Evolutionary conservation across 768 basidiomycete species (phyloP).

Genomic region (Termitomyces sp.): DNA sequence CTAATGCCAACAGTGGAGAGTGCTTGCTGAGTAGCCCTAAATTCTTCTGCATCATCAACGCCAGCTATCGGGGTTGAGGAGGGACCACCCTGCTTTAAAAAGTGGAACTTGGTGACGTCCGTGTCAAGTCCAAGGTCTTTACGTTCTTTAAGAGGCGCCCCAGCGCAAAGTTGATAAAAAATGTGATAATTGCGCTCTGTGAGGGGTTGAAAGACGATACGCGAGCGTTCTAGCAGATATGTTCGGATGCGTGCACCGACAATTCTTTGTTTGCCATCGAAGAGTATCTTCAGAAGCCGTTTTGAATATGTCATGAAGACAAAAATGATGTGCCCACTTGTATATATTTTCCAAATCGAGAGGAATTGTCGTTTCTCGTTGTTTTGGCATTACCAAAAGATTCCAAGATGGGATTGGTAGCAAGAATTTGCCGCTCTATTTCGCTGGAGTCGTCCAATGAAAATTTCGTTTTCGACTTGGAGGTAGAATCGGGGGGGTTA

Average conservation of each 20-base stretch:
- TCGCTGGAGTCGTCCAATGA: slow-evolving; percentile 86
- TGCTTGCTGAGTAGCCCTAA: slow-evolving; percentile 88
- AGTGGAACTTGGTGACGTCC: slow-evolving; percentile 84
- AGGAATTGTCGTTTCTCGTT: slow-evolving; percentile 97
- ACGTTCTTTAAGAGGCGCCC: slow-evolving; percentile 90
- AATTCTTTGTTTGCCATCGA: slow-evolving; percentile 93
- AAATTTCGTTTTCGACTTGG: slow-evolving; percentile 61
- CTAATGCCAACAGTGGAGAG: slow-evolving; percentile 96
- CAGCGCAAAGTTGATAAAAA: slow-evolving; percentile 98
- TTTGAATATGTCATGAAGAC: not conserved
- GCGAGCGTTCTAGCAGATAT: slow-evolving; percentile 94
- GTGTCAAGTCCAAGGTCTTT: slow-evolving; percentile 90
- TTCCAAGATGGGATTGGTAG: slow-evolving; percentile 99
- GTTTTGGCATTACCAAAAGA: slow-evolving; percentile 99
- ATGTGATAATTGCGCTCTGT: slow-evolving; percentile 99
- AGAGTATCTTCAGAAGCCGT: slow-evolving; percentile 67
- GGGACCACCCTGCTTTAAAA: slow-evolving; percentile 90
- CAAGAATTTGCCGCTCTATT: slow-evolving; percentile 94
- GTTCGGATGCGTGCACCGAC: slow-evolving; percentile 99
- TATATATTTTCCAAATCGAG: slow-evolving; percentile 98
- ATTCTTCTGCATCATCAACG: slow-evolving; percentile 96
- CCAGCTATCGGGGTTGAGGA: slow-evolving; percentile 81
- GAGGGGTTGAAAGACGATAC: slow-evolving; percentile 94
- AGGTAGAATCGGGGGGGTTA: slow-evolving; percentile 67
- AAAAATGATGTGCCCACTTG: slow-evolving; percentile 53